These are phyloP conservation scores for Cyberlindnera veronae DNA, from an alignment of 805 yeast species.

Conservation along the genomic window DNA sequence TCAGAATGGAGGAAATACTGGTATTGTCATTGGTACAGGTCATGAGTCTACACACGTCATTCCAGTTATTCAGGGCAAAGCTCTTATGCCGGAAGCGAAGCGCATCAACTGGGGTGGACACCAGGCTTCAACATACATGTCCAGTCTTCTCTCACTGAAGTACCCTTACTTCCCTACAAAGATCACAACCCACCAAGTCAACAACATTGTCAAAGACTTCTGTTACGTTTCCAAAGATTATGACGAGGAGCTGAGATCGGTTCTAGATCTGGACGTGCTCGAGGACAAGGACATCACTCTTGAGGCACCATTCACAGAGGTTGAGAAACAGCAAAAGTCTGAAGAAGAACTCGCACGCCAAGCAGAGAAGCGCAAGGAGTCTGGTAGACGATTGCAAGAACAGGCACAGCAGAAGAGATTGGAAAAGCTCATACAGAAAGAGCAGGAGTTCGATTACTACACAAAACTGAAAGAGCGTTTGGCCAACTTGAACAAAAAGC, in stretches of 20 bases:
- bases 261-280: constrained; percentile 58
- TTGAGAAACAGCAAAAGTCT: constrained; percentile 64
- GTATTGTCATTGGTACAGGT: constrained; percentile 81
- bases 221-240: constrained; percentile 77
- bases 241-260: constrained; percentile 52
- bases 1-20: constrained; percentile 54
- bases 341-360: constrained; percentile 79
- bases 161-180: constrained; percentile 90
- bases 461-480: constrained; percentile 52
- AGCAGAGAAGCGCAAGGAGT: constrained; percentile 77
- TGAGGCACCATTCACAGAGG: constrained; percentile 77
- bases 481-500: constrained; percentile 46
- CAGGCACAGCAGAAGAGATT: constrained; percentile 83
- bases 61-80: constrained; percentile 74
- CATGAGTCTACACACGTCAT: constrained; percentile 78
- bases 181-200: constrained; percentile 59
- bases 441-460: constrained; percentile 75
- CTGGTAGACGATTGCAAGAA: constrained; percentile 85
- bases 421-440: constrained; percentile 77
- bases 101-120: constrained; percentile 92
- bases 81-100: constrained; percentile 63
- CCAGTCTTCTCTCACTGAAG: constrained; percentile 64
- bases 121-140: constrained; percentile 61
- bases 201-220: constrained; percentile 64
- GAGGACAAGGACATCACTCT: constrained; percentile 69